Evolutionary conservation across 2,329 filamentous ascomycete species (phyloP).

Genomic region (Achaetomium macrosporum): DNA sequence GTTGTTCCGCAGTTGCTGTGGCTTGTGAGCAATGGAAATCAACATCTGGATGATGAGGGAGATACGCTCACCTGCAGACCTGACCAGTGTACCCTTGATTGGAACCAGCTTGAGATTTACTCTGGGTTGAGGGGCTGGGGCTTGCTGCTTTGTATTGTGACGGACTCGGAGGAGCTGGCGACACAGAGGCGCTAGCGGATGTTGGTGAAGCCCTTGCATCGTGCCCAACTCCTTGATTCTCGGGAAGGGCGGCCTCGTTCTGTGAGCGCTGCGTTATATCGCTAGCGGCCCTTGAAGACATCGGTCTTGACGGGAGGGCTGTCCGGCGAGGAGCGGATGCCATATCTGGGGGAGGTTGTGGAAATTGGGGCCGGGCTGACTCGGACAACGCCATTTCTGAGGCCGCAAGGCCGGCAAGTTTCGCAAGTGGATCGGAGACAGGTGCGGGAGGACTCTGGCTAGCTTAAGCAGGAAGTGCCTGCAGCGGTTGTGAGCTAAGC

Average conservation of each 20-base stretch:
- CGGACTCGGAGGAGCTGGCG: slow-evolving; percentile 17
- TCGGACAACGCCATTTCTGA: slow-evolving; percentile 21
- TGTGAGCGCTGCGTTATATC: slow-evolving; percentile 6
- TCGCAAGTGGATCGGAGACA: not conserved
- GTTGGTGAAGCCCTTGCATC: slow-evolving; percentile 10
- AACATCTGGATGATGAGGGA: not conserved
- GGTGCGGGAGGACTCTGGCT: not conserved
- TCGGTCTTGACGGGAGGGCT: slow-evolving; percentile 23
- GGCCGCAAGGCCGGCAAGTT: not conserved
- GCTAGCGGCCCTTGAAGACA: slow-evolving; percentile 13
- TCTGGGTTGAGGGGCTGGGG: slow-evolving; percentile 11
- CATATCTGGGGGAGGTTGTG: slow-evolving; percentile 8
- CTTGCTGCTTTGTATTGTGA: slow-evolving; percentile 6
- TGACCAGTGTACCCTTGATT: slow-evolving; percentile 48
- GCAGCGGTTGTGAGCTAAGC: not conserved
- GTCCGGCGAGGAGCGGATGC: slow-evolving; percentile 22
- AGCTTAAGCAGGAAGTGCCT: not conserved
- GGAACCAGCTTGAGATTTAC: not conserved
- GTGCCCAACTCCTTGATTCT: slow-evolving; percentile 7
- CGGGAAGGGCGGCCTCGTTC: slow-evolving; percentile 4
- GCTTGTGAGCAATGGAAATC: slow-evolving; percentile 22
- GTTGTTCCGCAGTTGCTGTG: slow-evolving; percentile 90
- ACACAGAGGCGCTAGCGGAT: slow-evolving; percentile 12
- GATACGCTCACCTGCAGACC: slow-evolving; percentile 59
- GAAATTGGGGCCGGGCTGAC: slow-evolving; percentile 1